Base-by-base conservation (phyloP, 2,329 filamentous ascomycete genomes). In the Neonectria ditissima region DNA sequence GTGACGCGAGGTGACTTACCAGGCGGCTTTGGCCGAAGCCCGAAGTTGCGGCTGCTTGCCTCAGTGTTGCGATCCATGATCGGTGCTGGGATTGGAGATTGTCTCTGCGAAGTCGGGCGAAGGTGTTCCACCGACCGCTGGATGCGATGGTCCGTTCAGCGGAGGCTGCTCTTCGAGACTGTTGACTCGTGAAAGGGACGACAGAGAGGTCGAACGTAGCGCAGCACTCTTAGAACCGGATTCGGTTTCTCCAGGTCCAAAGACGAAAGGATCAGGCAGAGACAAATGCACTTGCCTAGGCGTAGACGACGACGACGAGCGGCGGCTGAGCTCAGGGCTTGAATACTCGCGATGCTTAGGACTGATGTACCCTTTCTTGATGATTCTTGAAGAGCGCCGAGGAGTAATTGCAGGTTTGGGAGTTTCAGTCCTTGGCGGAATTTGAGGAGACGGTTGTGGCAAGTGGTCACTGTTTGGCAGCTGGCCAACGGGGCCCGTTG, bases 11-110 rank as follows among this genome's bases (percentile, higher is more conserved):
- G 14, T 18, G 2, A 16, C 60, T 5, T 44, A 59, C 60, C 41
- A n/a, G 48, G 60, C 16, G 39, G n/a, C 30, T 52, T 52, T 4
- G 56, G 61, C 7, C 56, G 55, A 50, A 58, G 60, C 32, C 52
- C 60, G n/a, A 63, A 63, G 5, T 45, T 43, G 10, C 32, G 26
- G 22, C 9, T 18, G 45, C 22, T 50, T 32, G 26, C 47, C 18
- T 50, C 47, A 50, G 3, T 32, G 16, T 32, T 50, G 26, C 26
- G 47, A 6, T 32, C 47, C 56, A 59, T 59, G 8, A 20, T 39
- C 28, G 13, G 28, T n/a, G 14, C 6, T 8, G 18, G 24, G 22
- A 16, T n/a, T 30, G 20, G 41, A 47, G 28, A 5, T 18, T 18
- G 30, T 22, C 3, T 44, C 24, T 7, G 30, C 50, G 26, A 20